phyloP scores from a whole-genome alignment of 2,329 filamentous ascomycete genomes.

The Cladosporium velox region DNA sequence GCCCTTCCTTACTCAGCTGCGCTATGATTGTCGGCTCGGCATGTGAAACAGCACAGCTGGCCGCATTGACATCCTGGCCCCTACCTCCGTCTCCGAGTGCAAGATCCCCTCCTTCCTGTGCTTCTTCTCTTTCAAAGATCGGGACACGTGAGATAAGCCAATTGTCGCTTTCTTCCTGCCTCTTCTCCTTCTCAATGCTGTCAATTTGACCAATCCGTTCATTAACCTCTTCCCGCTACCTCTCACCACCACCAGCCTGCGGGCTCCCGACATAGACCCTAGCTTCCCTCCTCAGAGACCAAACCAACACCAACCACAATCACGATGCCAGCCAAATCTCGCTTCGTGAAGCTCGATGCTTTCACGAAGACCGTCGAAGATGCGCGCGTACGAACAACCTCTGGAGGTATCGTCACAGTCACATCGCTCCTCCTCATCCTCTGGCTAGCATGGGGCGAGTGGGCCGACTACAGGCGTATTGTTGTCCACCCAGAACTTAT shows the following conservation, averaged over 20 bases:
- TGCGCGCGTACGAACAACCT: constrained; percentile 73
- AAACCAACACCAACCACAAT: background rate
- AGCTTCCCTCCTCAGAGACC: background rate
- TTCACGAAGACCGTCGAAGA: constrained; percentile 99
- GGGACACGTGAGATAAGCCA: constrained; percentile 10
- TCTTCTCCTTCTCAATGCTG: constrained; percentile 9
- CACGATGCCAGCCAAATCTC: constrained; percentile 82
- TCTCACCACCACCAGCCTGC: constrained; percentile 4
- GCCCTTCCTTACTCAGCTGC: background rate
- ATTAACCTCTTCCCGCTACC: background rate
- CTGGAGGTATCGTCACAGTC: constrained; percentile 56
- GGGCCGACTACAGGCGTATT: constrained; percentile 86
- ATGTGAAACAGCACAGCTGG: constrained; percentile 10
- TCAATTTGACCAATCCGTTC: constrained; percentile 16
- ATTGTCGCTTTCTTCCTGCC: background rate
- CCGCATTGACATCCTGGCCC: constrained; percentile 5
- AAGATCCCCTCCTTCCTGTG: background rate
- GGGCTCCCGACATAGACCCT: constrained; percentile 5
- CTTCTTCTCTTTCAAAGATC: background rate
- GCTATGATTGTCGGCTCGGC: background rate
- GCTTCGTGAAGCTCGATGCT: constrained; percentile 95
- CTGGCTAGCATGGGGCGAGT: constrained; percentile 92
- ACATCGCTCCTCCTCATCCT: constrained; percentile 84
- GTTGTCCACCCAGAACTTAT: constrained; percentile 88
- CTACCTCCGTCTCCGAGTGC: background rate